Conservation (phyloP, 106 monocot genomes). For the Allium sativum region DNA sequence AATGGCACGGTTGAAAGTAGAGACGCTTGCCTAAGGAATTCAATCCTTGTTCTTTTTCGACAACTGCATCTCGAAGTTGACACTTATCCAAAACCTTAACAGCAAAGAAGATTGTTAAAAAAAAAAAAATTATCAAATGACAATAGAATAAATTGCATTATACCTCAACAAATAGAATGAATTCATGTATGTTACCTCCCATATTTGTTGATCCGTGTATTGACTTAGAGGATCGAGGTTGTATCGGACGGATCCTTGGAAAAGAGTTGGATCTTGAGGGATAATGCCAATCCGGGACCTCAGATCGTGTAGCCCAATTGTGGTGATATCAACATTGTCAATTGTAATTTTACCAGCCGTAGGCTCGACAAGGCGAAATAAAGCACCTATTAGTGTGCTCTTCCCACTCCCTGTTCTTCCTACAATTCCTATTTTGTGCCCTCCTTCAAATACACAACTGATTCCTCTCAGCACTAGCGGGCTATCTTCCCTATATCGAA, state of each 20-base stretch:
- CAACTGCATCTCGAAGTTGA: constrained; percentile 72
- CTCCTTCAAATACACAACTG: constrained; percentile 72
- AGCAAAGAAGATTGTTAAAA: not conserved
- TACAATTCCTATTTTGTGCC: constrained; percentile 81
- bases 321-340: constrained; percentile 59
- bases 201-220: constrained; percentile 61
- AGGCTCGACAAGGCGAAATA: constrained; percentile 86
- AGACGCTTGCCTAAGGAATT: constrained; percentile 56
- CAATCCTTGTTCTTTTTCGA: constrained; percentile 65
- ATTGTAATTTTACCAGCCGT: constrained; percentile 53
- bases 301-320: constrained; percentile 82
- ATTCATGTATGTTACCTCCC: constrained; percentile 51
- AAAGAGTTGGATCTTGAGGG: constrained; percentile 93
- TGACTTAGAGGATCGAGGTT: constrained; percentile 81
- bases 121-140: not conserved
- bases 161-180: not conserved
- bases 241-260: constrained; percentile 72
- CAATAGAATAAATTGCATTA: not conserved
- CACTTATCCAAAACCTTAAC: constrained; percentile 70
- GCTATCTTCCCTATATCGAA: constrained; percentile 55
- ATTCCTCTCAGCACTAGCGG: constrained; percentile 66
- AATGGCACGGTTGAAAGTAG: not conserved
- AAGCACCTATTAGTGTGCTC: constrained; percentile 59
- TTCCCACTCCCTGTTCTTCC: constrained; percentile 95
- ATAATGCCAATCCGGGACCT: constrained; percentile 81